Percentiles rank a stretch among this genome's conserved stretches.
These are phyloP conservation scores for Hericium coralloides DNA, from an alignment of 768 basidiomycete species.

Conservation along the genomic window DNA sequence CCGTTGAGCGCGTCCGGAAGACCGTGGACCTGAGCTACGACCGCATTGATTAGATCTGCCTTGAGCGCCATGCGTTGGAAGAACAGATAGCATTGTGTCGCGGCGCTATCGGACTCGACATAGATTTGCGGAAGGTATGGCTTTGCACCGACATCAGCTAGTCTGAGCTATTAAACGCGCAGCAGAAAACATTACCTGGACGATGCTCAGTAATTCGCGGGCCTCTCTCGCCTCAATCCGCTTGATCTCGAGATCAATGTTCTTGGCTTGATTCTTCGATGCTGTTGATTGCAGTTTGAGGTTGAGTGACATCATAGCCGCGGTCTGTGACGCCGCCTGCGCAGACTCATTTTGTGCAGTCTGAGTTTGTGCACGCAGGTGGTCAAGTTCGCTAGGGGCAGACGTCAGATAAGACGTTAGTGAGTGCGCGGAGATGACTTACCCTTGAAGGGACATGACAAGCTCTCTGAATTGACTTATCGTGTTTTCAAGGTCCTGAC, in stretches of 20 bases:
- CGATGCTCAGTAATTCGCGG: slow-evolving; percentile 68
- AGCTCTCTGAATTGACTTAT: slow-evolving; percentile 91
- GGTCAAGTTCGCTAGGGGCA: slow-evolving; percentile 69
- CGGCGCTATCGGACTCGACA: slow-evolving; percentile 80
- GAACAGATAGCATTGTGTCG: slow-evolving; percentile 85
- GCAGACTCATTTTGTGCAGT: slow-evolving; percentile 78
- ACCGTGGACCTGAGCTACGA: slow-evolving; percentile 75
- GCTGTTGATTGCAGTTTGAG: slow-evolving; percentile 89
- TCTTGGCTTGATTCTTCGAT: slow-evolving; percentile 82
- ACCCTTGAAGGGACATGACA: slow-evolving; percentile 79
- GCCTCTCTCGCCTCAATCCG: slow-evolving; percentile 80
- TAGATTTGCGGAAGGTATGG: slow-evolving; percentile 90
- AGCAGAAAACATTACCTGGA: slow-evolving; percentile 47
- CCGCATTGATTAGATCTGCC: slow-evolving; percentile 74
- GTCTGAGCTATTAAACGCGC: not conserved
- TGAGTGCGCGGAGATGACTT: slow-evolving; percentile 12
- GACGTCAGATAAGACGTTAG: not conserved
- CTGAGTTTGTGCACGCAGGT: slow-evolving; percentile 75
- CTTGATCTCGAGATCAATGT: slow-evolving; percentile 83
- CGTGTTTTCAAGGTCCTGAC: slow-evolving; percentile 81
- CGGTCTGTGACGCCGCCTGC: slow-evolving; percentile 78
- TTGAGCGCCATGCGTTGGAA: slow-evolving; percentile 87
- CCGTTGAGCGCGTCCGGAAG: slow-evolving; percentile 82
- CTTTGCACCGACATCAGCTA: slow-evolving; percentile 26
- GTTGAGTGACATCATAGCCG: slow-evolving; percentile 90